A percentile compares a stretch with the other conserved stretches of the same genome.
Conservation (phyloP, 2,329 filamentous ascomycete species). For the Amylocarpus encephaloides region DNA sequence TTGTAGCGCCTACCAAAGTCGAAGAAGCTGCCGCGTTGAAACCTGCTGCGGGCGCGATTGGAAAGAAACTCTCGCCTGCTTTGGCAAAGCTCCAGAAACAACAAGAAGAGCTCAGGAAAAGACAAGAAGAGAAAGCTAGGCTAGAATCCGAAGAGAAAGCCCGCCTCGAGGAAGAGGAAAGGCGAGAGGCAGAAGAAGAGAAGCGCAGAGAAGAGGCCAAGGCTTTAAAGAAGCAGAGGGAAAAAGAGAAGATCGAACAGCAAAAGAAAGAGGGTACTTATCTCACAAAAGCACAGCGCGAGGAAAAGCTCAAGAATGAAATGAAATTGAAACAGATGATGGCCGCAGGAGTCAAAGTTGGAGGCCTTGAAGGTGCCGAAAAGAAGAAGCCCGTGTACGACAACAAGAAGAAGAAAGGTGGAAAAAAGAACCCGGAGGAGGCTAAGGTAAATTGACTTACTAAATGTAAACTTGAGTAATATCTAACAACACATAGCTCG, state of each 20-base stretch:
- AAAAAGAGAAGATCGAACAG: conserved; percentile 81
- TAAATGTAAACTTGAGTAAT: background rate
- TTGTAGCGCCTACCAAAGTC: conserved; percentile 44
- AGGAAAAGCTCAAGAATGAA: conserved; percentile 73
- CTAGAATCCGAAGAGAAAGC: conserved; percentile 57
- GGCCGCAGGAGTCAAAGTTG: conserved; percentile 68
- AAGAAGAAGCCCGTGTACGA: conserved; percentile 70
- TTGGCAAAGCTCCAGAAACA: conserved; percentile 71
- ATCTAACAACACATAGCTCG: conserved; percentile 42
- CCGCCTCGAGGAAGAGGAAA: conserved; percentile 59
- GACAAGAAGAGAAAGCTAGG: conserved; percentile 57
- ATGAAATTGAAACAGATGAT: conserved; percentile 80
- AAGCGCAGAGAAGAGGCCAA: conserved; percentile 67
- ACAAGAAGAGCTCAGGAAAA: conserved; percentile 66
- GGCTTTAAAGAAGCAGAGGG: conserved; percentile 74
- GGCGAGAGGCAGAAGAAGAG: conserved; percentile 57
- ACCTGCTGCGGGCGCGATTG: conserved; percentile 57
- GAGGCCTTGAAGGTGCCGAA: conserved; percentile 46
- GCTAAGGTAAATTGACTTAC: conserved; percentile 41
- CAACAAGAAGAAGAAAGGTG: conserved; percentile 68
- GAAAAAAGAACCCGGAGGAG: conserved; percentile 43
- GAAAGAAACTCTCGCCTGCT: conserved; percentile 80
- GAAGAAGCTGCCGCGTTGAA: conserved; percentile 37
- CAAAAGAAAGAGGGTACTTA: conserved; percentile 84
- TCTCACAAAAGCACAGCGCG: conserved; percentile 78